Evolutionary conservation across 1,284 basidiomycete genomes (phyloP).

Genomic region (Heliocybe sulcata): DNA sequence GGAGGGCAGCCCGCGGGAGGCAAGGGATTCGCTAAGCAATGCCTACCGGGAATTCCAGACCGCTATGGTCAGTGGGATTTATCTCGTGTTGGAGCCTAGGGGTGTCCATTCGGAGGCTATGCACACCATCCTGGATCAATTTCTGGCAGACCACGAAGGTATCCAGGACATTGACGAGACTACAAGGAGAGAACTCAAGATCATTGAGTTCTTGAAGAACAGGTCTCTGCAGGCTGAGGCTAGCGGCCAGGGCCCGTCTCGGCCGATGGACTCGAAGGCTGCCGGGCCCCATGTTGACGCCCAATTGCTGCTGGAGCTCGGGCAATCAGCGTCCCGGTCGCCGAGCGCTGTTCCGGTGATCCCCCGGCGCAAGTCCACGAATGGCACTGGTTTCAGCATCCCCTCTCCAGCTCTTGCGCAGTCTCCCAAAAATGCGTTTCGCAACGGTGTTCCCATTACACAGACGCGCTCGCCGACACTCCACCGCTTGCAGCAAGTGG

Average conservation of each 20-base stretch:
- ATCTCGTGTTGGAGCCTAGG: conserved; percentile 69
- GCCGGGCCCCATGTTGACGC: conserved; percentile 26
- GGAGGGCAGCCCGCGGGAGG: conserved; percentile 50
- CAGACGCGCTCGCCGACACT: conserved; percentile 14
- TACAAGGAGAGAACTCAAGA: conserved; percentile 71
- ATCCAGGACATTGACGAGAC: conserved; percentile 71
- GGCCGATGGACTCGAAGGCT: conserved; percentile 3
- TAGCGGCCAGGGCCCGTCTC: conserved; percentile 7
- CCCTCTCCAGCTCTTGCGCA: conserved; percentile 6
- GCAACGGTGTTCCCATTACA: background rate
- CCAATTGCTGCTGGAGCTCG: conserved; percentile 43
- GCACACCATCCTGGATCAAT: conserved; percentile 72
- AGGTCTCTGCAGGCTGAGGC: conserved; percentile 36
- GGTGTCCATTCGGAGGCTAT: conserved; percentile 62
- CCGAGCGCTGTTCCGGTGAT: conserved; percentile 16
- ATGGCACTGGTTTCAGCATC: background rate
- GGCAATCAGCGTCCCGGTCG: conserved; percentile 21
- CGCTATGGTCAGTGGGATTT: conserved; percentile 82
- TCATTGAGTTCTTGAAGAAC: conserved; percentile 69
- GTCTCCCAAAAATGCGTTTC: conserved; percentile 6
- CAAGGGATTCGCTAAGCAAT: conserved; percentile 63
- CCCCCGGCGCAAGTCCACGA: background rate
- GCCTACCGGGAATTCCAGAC: conserved; percentile 81
- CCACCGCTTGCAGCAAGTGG: conserved; percentile 17
- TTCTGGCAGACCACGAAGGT: conserved; percentile 66